A percentile compares a stretch with the other conserved stretches of the same genome.
These are phyloP conservation scores for Austroboletus festivus DNA, from an alignment of 768 basidiomycete species.

Conservation along the genomic window DNA sequence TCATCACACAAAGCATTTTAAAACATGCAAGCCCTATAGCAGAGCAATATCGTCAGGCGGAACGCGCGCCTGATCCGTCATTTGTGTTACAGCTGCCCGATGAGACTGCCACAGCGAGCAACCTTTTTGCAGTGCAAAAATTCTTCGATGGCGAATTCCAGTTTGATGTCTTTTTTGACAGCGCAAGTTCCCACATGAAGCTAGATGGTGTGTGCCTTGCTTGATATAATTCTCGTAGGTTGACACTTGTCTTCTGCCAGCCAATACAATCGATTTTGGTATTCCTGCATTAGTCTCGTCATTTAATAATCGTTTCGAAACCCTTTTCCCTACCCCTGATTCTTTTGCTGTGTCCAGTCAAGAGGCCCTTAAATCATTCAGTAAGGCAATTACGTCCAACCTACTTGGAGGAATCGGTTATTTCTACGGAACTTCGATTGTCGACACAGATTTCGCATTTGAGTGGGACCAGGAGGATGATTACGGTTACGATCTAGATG, in stretches of 20 bases:
- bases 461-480: conserved; percentile 84
- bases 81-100: conserved; percentile 76
- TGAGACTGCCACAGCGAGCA: conserved; percentile 66
- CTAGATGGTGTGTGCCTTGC: conserved; percentile 53
- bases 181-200: conserved; percentile 60
- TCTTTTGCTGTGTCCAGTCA: conserved; percentile 48
- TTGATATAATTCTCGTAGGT: not conserved
- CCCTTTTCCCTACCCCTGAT: conserved; percentile 64
- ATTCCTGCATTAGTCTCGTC: conserved; percentile 60
- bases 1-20: conserved; percentile 59
- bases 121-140: conserved; percentile 87
- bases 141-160: conserved; percentile 79
- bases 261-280: conserved; percentile 60
- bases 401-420: conserved; percentile 92
- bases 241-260: conserved; percentile 35
- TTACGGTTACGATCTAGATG: conserved; percentile 37
- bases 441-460: conserved; percentile 80
- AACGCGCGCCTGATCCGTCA: conserved; percentile 70
- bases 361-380: conserved; percentile 62
- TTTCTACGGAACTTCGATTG: conserved; percentile 87
- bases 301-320: conserved; percentile 66
- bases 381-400: conserved; percentile 86
- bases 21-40: conserved; percentile 54
- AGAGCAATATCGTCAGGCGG: conserved; percentile 46
- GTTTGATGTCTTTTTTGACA: conserved; percentile 88